Evolutionary conservation across 805 yeast genomes (phyloP).

Genomic region (Blastobotrys peoriensis): DNA sequence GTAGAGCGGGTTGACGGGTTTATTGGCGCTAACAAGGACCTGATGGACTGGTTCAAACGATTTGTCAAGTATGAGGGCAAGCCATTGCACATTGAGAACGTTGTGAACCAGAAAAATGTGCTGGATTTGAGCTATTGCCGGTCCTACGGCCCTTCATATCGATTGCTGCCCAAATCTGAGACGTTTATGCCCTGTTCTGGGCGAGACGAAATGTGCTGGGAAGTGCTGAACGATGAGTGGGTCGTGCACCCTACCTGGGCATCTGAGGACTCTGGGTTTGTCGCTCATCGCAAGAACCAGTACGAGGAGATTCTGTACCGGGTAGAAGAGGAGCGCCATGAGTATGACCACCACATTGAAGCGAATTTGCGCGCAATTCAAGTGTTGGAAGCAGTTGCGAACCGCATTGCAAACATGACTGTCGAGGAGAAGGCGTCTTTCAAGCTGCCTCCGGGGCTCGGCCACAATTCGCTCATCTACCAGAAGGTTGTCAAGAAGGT

Average conservation of each 20-base stretch:
- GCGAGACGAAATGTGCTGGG: conserved; percentile 99
- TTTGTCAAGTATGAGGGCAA: conserved; percentile 85
- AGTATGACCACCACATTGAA: conserved; percentile 93
- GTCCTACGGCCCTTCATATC: conserved; percentile 91
- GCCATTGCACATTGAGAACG: conserved; percentile 83
- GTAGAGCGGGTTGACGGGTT: conserved; percentile 82
- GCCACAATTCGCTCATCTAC: conserved; percentile 90
- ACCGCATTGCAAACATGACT: conserved; percentile 87
- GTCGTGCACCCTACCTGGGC: conserved; percentile 99
- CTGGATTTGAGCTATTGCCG: conserved; percentile 85
- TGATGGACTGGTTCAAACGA: conserved; percentile 84
- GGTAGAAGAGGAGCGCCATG: conserved; percentile 96
- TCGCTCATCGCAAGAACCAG: conserved; percentile 98
- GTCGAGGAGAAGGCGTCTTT: conserved; percentile 81
- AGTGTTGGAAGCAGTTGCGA: conserved; percentile 90
- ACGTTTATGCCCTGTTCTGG: conserved; percentile 97
- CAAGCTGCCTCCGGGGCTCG: conserved; percentile 87
- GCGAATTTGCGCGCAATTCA: conserved; percentile 92
- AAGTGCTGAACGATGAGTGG: conserved; percentile 97
- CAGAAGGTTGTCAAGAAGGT: conserved; percentile 88
- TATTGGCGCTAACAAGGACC: conserved; percentile 71
- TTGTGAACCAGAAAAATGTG: conserved; percentile 81
- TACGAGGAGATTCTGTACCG: conserved; percentile 93
- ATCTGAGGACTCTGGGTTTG: conserved; percentile 96
- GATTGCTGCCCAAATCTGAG: conserved; percentile 87